Evolutionary conservation across 768 basidiomycete genomes (phyloP).

Genomic region (Boletus pseudopeckii): DNA sequence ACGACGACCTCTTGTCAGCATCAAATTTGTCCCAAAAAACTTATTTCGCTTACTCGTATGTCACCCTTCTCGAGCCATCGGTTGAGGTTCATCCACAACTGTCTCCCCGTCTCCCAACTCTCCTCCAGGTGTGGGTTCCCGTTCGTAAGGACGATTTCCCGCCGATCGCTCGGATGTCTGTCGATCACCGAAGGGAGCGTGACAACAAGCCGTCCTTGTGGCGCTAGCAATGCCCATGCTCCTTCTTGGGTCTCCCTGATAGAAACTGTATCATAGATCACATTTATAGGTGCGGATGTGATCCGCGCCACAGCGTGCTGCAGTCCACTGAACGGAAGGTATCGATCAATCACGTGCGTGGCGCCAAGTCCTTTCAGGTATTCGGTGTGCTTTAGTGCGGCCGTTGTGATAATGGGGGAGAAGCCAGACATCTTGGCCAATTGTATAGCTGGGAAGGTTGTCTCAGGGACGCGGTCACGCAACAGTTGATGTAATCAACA

Average conservation of each 20-base stretch:
- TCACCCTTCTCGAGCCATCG: constrained; percentile 32
- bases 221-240: constrained; percentile 35
- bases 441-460: constrained; percentile 33
- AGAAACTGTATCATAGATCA: constrained; percentile 40
- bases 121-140: constrained; percentile 33
- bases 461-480: constrained; percentile 15
- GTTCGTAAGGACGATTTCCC: constrained; percentile 31
- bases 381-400: constrained; percentile 35
- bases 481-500: constrained; percentile 6
- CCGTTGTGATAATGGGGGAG: constrained; percentile 33
- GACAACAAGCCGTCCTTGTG: constrained; percentile 36
- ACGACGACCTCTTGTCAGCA: neutral
- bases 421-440: constrained; percentile 41
- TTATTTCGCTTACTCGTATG: constrained; percentile 25
- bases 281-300: constrained; percentile 32
- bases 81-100: constrained; percentile 27
- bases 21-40: neutral
- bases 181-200: constrained; percentile 33
- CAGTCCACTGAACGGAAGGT: constrained; percentile 26
- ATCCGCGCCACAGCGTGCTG: constrained; percentile 37
- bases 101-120: constrained; percentile 33
- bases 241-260: constrained; percentile 37
- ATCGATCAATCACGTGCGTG: constrained; percentile 35
- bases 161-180: constrained; percentile 23
- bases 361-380: constrained; percentile 35